These are phyloP conservation scores for Leptomonas pyrrhocoris DNA, from an alignment of 208 protist species.

Conservation along the genomic window DNA sequence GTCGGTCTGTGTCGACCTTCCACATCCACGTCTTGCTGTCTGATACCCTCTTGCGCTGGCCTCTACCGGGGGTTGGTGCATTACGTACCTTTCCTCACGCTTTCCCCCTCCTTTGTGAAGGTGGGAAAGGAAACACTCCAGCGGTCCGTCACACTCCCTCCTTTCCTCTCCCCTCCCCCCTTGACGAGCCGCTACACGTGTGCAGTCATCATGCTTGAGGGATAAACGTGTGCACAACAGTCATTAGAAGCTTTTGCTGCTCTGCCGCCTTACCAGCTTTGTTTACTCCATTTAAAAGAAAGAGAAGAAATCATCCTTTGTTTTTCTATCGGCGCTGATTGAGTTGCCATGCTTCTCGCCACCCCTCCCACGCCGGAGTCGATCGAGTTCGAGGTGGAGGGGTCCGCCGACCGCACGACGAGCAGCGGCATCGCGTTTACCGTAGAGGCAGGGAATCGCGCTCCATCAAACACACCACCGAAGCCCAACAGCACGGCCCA, in stretches of 20 bases:
- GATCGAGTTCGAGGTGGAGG: conserved; percentile 14
- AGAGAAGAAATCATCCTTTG: background rate
- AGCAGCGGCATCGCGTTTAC: conserved; percentile 5
- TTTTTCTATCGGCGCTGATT: background rate
- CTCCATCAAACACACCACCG: background rate
- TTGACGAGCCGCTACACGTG: too few relatives aligned
- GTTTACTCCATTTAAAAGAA: background rate
- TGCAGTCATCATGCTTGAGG: too few relatives aligned
- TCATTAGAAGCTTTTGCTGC: background rate
- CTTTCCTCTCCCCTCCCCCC: too few relatives aligned
- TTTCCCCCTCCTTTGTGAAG: too few relatives aligned
- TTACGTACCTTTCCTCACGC: too few relatives aligned
- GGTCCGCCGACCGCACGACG: background rate
- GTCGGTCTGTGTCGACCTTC: too few relatives aligned
- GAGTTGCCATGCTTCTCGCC: background rate
- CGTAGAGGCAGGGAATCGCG: background rate
- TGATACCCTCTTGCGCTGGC: too few relatives aligned
- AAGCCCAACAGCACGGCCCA: background rate
- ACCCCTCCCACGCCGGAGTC: background rate
- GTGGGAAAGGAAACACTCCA: too few relatives aligned
- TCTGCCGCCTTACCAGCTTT: background rate
- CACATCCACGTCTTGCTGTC: too few relatives aligned
- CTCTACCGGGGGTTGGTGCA: too few relatives aligned
- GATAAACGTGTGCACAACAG: too few relatives aligned
- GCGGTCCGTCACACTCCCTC: too few relatives aligned